Evolutionary conservation across 768 basidiomycete species (phyloP).

Genomic region (Cystobasidium ongulense): DNA sequence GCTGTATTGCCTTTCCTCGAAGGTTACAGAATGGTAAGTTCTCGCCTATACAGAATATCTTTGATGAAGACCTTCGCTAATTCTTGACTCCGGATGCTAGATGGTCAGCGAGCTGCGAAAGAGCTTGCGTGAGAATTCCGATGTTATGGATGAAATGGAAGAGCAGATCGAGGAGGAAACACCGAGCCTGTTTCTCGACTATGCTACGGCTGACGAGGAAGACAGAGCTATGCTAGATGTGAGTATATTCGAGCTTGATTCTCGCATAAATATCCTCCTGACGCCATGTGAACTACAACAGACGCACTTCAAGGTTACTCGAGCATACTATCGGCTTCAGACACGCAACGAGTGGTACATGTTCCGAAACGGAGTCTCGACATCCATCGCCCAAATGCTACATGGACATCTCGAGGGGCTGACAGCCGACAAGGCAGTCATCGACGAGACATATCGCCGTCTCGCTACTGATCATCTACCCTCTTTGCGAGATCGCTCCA

Average conservation of each 20-base stretch:
- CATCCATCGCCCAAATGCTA: conserved; percentile 33
- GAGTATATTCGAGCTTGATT: background rate
- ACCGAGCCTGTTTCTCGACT: conserved; percentile 37
- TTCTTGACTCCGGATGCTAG: no score
- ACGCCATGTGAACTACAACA: background rate
- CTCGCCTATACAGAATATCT: no score
- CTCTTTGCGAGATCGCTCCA: conserved; percentile 32
- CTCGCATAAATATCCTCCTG: background rate
- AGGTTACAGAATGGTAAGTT: conserved; percentile 26
- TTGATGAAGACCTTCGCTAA: no score
- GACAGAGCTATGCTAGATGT: conserved; percentile 37
- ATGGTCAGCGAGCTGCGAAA: conserved; percentile 28
- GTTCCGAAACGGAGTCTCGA: conserved; percentile 31
- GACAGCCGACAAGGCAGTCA: conserved; percentile 31
- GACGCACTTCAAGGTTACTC: conserved; percentile 39
- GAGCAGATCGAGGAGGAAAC: conserved; percentile 20
- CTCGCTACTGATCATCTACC: conserved; percentile 30
- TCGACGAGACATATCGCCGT: conserved; percentile 13
- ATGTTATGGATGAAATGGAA: conserved; percentile 15
- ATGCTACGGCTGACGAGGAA: conserved; percentile 35
- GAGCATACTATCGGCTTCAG: conserved; percentile 34
- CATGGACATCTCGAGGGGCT: conserved; percentile 34
- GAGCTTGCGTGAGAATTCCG: conserved; percentile 22
- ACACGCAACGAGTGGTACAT: conserved; percentile 39
- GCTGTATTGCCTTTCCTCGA: conserved; percentile 25